Conservation (phyloP, 2,329 filamentous ascomycete genomes). For the Aureobasidium sp. region DNA sequence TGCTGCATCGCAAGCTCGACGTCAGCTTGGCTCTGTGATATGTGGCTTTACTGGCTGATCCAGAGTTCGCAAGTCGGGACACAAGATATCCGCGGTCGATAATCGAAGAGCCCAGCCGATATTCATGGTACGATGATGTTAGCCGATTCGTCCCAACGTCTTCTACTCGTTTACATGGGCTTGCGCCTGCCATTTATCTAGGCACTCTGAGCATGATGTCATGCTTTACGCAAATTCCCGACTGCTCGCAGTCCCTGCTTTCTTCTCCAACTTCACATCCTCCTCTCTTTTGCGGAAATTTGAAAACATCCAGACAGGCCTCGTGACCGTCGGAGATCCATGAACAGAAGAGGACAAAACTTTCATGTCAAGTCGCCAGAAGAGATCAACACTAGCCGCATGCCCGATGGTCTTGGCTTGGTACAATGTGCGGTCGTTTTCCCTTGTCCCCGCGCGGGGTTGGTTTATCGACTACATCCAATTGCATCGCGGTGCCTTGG, state of each 20-base stretch:
- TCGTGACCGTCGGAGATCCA: neutral
- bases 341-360: neutral
- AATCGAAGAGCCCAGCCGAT: neutral
- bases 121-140: neutral
- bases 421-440: neutral
- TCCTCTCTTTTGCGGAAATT: neutral
- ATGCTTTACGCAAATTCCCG: neutral
- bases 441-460: conserved; percentile 3
- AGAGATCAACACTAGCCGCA: neutral
- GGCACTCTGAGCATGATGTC: neutral
- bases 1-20: neutral
- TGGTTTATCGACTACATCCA: neutral
- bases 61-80: neutral
- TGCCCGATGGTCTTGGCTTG: conserved; percentile 1
- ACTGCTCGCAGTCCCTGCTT: neutral
- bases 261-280: neutral
- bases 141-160: neutral
- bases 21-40: neutral
- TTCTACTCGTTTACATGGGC: neutral
- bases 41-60: neutral
- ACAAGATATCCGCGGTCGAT: neutral
- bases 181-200: neutral
- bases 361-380: neutral
- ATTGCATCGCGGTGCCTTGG: conserved; percentile 8
- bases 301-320: neutral